Evolutionary conservation across 306 rosid species (phyloP).

Genomic region (Macrotyloma uniflorum): DNA sequence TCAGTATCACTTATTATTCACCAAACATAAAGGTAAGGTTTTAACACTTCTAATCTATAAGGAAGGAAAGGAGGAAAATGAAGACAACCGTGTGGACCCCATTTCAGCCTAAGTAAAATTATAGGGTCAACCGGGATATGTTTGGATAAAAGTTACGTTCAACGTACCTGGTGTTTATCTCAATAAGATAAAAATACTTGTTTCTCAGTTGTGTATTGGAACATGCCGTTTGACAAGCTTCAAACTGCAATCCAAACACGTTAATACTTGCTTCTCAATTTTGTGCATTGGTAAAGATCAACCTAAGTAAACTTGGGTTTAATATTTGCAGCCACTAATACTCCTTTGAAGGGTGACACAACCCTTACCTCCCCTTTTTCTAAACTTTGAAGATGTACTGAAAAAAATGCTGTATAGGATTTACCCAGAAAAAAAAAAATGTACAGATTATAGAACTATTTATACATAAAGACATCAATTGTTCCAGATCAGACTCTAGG

Average conservation of each 20-base stretch:
- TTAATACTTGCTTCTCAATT: too few species aligned
- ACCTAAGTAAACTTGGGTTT: not conserved
- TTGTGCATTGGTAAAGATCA: not conserved
- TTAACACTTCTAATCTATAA: not conserved
- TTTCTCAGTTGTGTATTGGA: too few species aligned
- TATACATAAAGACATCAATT: slow-evolving; percentile 18
- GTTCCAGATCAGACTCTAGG: slow-evolving; percentile 27
- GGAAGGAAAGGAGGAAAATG: not conserved
- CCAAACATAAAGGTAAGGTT: slow-evolving; percentile 11
- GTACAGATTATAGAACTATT: slow-evolving; percentile 37
- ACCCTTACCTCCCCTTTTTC: slow-evolving; percentile 1
- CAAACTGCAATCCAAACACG: too few species aligned
- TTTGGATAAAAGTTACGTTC: too few species aligned
- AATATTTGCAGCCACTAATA: not conserved
- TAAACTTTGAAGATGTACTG: not conserved
- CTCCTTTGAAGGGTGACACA: not conserved
- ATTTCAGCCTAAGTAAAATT: slow-evolving; percentile 26
- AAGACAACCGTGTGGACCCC: not conserved
- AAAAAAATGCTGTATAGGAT: slow-evolving; percentile 25
- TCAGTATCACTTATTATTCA: not conserved
- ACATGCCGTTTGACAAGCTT: too few species aligned
- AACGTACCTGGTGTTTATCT: too few species aligned
- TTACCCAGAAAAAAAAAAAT: slow-evolving; percentile 16
- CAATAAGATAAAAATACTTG: too few species aligned
- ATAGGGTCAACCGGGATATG: not conserved